Evolutionary conservation across 2,329 filamentous ascomycete genomes (phyloP).

Genomic region (Septoria petroselini): DNA sequence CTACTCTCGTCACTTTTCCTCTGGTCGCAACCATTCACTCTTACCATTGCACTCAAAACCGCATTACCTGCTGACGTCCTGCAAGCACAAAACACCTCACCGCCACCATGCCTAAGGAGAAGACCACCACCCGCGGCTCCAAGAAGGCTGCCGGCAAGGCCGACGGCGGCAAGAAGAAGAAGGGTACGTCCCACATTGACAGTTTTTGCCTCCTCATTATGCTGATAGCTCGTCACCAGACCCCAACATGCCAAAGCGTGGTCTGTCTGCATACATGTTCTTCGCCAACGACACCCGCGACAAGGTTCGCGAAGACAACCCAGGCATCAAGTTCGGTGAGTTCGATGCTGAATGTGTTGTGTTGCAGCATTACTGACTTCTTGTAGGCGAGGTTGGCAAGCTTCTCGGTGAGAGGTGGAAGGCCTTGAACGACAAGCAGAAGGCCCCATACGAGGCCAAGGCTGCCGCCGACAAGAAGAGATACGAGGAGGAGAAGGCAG

Average conservation of each 20-base stretch:
- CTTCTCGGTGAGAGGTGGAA: conserved; percentile 98
- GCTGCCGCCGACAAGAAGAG: conserved; percentile 97
- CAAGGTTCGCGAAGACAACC: conserved; percentile 97
- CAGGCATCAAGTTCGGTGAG: conserved; percentile 90
- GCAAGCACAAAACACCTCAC: conserved; percentile 14
- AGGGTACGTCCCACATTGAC: conserved; percentile 52
- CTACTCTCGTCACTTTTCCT: conserved; percentile 10
- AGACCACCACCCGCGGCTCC: conserved; percentile 59
- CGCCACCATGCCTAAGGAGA: conserved; percentile 66
- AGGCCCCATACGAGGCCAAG: conserved; percentile 92
- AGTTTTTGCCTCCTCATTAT: conserved; percentile 6
- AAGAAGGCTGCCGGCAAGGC: conserved; percentile 44
- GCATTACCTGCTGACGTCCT: conserved; percentile 14
- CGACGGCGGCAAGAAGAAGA: conserved; percentile 65
- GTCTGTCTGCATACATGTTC: conserved; percentile 99
- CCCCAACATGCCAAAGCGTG: conserved; percentile 97
- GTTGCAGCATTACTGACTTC: conserved; percentile 6
- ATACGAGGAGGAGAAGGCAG: conserved; percentile 96
- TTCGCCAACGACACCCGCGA: conserved; percentile 99
- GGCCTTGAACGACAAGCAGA: conserved; percentile 89
- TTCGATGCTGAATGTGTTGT: too few species aligned
- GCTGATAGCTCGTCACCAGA: conserved; percentile 53
- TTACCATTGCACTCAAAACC: conserved; percentile 1
- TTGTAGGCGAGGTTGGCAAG: conserved; percentile 87
- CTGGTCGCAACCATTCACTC: conserved; percentile 18